Conservation (phyloP, 441 rosid species). For the Pelargonium exstipulatum region DNA sequence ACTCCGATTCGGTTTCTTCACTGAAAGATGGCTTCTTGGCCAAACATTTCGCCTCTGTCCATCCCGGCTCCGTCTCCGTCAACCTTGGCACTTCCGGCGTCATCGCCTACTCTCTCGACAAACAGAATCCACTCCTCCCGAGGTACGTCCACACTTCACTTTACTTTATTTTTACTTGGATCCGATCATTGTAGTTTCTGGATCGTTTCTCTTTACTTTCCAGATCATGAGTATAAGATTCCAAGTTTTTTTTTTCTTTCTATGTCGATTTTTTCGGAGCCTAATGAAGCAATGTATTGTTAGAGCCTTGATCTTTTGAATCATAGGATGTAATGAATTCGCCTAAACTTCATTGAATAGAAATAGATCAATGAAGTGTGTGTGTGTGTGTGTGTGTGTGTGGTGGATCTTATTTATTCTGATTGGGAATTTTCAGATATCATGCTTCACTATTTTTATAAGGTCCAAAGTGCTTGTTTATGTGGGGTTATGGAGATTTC, state of each 20-base stretch:
- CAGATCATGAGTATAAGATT: not conserved
- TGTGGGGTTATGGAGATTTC: not conserved
- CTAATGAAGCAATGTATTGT: not conserved
- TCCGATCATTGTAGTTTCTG: slow-evolving; percentile 4
- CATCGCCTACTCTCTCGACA: slow-evolving; percentile 61
- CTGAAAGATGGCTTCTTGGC: slow-evolving; percentile 62
- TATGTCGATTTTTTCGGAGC: not conserved
- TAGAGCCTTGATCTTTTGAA: no score
- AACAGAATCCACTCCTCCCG: slow-evolving; percentile 80
- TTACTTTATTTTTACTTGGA: not conserved
- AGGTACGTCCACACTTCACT: slow-evolving; percentile 33
- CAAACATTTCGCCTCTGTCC: slow-evolving; percentile 43
- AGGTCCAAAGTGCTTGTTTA: not conserved
- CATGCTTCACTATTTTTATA: not conserved
- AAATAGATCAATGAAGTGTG: no score
- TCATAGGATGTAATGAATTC: no score
- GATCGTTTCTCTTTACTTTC: not conserved
- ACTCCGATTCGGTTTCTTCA: slow-evolving; percentile 42
- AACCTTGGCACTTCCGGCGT: slow-evolving; percentile 72
- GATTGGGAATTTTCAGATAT: not conserved
- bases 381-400: no score
- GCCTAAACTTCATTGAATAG: no score
- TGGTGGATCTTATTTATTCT: not conserved
- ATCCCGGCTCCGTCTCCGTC: slow-evolving; percentile 56
- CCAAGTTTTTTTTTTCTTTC: no score